Base-by-base conservation (phyloP, 2,329 filamentous ascomycete genomes). In the Kalaharituber pfeilii region DNA sequence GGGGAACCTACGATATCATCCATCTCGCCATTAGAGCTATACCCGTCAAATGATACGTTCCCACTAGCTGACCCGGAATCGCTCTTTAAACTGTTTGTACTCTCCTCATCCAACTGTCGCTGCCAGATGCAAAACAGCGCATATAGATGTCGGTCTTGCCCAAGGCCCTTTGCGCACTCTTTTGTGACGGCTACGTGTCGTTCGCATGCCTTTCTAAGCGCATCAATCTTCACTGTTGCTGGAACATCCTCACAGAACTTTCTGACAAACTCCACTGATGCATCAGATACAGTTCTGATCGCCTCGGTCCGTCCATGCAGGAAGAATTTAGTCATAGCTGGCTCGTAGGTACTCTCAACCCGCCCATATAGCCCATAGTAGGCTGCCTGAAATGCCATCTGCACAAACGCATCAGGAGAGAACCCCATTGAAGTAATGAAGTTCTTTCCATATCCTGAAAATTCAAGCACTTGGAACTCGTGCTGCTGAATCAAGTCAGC, bases 331-430 rank as follows among this genome's bases (percentile, higher is more conserved):
- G 91, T 98, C 91, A 98, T 96, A 42, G 91, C 89, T 6, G 91
- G 91, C 69, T 98, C 91, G 67, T 98, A 98, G 0, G 88, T 91
- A 66, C 86, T 94, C 68, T 96, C 91, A 1, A 94, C 79, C 3
- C 86, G 80, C 2, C 91, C 91, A 63, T 96, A 98, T 6, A 98
- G 75, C 1, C 91, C 91, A 65, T 95, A 98, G 72, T 98, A 96
- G 1, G 91, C 89, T 3, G 89, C 89, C 68, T 98, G 91, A 71
- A 95, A 95, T 0, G 91, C 91, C 89, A 98, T 96, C 68, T 98
- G 91, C 20, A 98, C 85, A 66, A 94, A 98, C 0, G 91, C 91
- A 67, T 96, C 91, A 0, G 91, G 89, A 0, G 89, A 96, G 69
- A 96, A 93, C 6, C 89, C 89, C 81, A 93, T 93, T 0, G 84